Percentiles rank a stretch among this genome's conserved stretches.
Conservation (phyloP, 345 rosid species). For the Linum lewisii region DNA sequence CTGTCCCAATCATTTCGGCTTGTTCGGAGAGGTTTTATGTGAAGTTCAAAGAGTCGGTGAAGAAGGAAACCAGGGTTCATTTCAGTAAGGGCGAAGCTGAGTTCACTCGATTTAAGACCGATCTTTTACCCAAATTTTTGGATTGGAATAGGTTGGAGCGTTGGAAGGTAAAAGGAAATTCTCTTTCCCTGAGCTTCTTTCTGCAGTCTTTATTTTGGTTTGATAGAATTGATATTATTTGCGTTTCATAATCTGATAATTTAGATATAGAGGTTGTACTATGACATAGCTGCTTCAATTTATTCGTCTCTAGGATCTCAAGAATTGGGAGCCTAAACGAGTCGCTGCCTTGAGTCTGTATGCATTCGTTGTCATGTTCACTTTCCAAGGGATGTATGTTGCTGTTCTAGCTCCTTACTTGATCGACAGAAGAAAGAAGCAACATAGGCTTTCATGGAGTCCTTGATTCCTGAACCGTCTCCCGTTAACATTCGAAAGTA, state of each 20-base stretch:
- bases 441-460: constrained; percentile 90
- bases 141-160: constrained; percentile 72
- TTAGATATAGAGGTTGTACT: background rate
- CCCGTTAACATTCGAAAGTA: constrained; percentile 66
- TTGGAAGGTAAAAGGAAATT: constrained; percentile 58
- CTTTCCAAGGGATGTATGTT: constrained; percentile 53
- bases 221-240: background rate
- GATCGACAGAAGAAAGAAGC: constrained; percentile 56
- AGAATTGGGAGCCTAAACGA: constrained; percentile 67
- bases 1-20: constrained; percentile 33
- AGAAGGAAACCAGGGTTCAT: constrained; percentile 65
- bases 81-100: constrained; percentile 32
- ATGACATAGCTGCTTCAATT: constrained; percentile 14
- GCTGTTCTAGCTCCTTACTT: constrained; percentile 57
- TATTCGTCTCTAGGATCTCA: constrained; percentile 45
- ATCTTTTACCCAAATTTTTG: constrained; percentile 42
- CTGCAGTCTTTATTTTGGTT: constrained; percentile 1
- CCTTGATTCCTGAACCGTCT: constrained; percentile 91
- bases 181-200: background rate
- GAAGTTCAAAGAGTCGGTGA: constrained; percentile 48
- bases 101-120: constrained; percentile 40
- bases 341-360: constrained; percentile 50
- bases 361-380: constrained; percentile 37
- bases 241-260: background rate
- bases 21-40: constrained; percentile 47